A percentile compares a stretch with the other conserved stretches of the same genome.
These are phyloP conservation scores for Clathrospora elynae DNA, from an alignment of 2,329 filamentous ascomycete species.

Conservation along the genomic window DNA sequence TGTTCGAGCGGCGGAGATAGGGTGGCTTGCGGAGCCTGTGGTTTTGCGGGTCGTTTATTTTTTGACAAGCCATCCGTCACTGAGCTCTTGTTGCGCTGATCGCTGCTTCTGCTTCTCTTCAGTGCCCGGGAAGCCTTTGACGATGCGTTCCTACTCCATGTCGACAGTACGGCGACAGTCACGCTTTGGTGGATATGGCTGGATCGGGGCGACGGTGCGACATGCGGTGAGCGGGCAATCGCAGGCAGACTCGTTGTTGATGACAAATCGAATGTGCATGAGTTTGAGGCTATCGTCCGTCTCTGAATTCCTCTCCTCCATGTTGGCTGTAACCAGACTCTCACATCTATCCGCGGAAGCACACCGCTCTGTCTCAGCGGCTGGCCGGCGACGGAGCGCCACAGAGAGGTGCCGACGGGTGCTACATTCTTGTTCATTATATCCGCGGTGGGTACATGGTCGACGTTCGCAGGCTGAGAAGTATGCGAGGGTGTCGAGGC, in stretches of 20 bases:
- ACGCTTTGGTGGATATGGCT: slow-evolving; percentile 26
- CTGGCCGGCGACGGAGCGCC: slow-evolving; percentile 39
- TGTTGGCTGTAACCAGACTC: slow-evolving; percentile 15
- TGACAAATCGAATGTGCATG: slow-evolving; percentile 6
- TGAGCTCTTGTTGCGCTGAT: slow-evolving; percentile 48
- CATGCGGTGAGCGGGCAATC: slow-evolving; percentile 18
- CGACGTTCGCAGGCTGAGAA: slow-evolving; percentile 15
- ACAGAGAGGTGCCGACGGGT: slow-evolving; percentile 42
- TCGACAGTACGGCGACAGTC: slow-evolving; percentile 31
- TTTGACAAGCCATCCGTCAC: slow-evolving; percentile 34
- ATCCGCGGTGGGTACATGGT: slow-evolving; percentile 42
- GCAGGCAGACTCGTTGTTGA: slow-evolving; percentile 7
- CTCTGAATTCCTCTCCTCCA: slow-evolving; percentile 6
- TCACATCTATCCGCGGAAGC: slow-evolving; percentile 21
- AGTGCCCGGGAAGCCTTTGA: slow-evolving; percentile 25
- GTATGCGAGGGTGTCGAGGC: slow-evolving; percentile 8
- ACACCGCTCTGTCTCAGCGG: slow-evolving; percentile 24
- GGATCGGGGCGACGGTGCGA: slow-evolving; percentile 10
- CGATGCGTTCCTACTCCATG: slow-evolving; percentile 40
- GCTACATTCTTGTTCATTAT: slow-evolving; percentile 55
- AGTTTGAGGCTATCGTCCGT: slow-evolving; percentile 17
- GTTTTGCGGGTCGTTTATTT: slow-evolving; percentile 20
- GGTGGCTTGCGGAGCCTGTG: slow-evolving; percentile 39
- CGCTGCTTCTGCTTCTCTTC: slow-evolving; percentile 20
- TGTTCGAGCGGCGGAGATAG: slow-evolving; percentile 39